Conservation (phyloP, 768 basidiomycete species). For the Pleurotus platypus region DNA sequence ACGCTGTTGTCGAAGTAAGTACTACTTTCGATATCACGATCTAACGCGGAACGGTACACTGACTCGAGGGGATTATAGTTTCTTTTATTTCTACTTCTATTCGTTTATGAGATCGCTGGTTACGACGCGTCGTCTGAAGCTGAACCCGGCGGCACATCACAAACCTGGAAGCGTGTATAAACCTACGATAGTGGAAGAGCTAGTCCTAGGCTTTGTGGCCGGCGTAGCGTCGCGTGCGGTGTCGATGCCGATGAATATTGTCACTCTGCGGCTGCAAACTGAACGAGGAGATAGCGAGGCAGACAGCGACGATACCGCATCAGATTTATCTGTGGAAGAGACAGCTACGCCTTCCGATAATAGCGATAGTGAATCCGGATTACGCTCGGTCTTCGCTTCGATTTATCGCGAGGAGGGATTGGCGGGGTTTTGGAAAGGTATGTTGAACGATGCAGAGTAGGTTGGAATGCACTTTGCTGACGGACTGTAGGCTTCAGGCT, state of each 20-base stretch:
- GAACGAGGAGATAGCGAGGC: conserved; percentile 22
- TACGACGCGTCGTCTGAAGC: conserved; percentile 25
- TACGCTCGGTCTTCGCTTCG: conserved; percentile 29
- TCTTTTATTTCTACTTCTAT: conserved; percentile 60
- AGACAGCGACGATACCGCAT: not conserved
- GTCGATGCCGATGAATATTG: conserved; percentile 51
- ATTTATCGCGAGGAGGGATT: conserved; percentile 49
- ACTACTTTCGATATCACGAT: not conserved
- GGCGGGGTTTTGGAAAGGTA: conserved; percentile 56
- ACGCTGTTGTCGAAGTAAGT: conserved; percentile 52
- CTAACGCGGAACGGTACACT: not conserved
- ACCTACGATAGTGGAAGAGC: conserved; percentile 41
- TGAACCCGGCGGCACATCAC: conserved; percentile 1
- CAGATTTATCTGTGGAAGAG: conserved; percentile 9
- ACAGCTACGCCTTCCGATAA: conserved; percentile 4
- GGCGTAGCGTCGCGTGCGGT: conserved; percentile 53
- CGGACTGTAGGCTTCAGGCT: conserved; percentile 42
- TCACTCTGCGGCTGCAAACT: conserved; percentile 53
- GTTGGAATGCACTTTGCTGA: not conserved
- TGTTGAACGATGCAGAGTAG: not conserved
- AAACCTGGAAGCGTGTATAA: conserved; percentile 21
- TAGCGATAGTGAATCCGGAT: conserved; percentile 11
- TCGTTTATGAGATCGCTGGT: conserved; percentile 41
- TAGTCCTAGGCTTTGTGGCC: conserved; percentile 52
- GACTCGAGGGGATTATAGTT: conserved; percentile 27